Conservation (phyloP, 495 filamentous ascomycete species). For the Hypoxylon perforatum region DNA sequence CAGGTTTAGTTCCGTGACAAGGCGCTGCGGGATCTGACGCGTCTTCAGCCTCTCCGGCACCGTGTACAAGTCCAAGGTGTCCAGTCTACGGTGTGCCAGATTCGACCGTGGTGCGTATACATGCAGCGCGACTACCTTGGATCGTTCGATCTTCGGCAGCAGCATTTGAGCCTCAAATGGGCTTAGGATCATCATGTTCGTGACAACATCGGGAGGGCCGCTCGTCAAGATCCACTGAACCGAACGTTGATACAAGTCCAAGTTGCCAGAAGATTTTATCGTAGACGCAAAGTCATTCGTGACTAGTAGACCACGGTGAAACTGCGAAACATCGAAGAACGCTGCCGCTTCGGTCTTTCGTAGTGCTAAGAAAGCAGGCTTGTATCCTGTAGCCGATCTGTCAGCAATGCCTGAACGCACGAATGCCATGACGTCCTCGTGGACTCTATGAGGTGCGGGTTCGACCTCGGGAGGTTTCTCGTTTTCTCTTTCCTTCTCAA, state of each 20-base stretch:
- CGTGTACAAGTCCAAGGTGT: slow-evolving; percentile 58
- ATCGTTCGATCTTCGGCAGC: slow-evolving; percentile 50
- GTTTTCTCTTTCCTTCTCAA: slow-evolving; percentile 67
- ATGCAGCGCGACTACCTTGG: slow-evolving; percentile 58
- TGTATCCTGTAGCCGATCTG: slow-evolving; percentile 46
- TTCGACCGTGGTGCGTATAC: slow-evolving; percentile 68
- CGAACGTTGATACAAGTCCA: slow-evolving; percentile 65
- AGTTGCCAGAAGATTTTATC: slow-evolving; percentile 44
- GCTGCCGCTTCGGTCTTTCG: slow-evolving; percentile 51
- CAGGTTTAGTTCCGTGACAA: slow-evolving; percentile 66
- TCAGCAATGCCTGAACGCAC: slow-evolving; percentile 44
- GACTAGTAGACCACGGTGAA: slow-evolving; percentile 58
- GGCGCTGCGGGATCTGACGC: slow-evolving; percentile 31
- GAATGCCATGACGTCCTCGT: slow-evolving; percentile 58
- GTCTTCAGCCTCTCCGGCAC: slow-evolving; percentile 37
- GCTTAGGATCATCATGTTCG: slow-evolving; percentile 66
- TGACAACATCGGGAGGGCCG: slow-evolving; percentile 5
- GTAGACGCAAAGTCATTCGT: slow-evolving; percentile 68
- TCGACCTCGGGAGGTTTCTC: slow-evolving; percentile 55
- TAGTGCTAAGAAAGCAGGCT: slow-evolving; percentile 61
- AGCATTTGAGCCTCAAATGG: slow-evolving; percentile 62
- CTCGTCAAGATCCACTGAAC: slow-evolving; percentile 70
- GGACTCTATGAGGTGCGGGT: slow-evolving; percentile 56
- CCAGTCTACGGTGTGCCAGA: slow-evolving; percentile 55
- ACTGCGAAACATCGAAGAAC: slow-evolving; percentile 47